Base-by-base conservation (phyloP, 495 filamentous ascomycete species). In the Penicillium atrosanguineum region DNA sequence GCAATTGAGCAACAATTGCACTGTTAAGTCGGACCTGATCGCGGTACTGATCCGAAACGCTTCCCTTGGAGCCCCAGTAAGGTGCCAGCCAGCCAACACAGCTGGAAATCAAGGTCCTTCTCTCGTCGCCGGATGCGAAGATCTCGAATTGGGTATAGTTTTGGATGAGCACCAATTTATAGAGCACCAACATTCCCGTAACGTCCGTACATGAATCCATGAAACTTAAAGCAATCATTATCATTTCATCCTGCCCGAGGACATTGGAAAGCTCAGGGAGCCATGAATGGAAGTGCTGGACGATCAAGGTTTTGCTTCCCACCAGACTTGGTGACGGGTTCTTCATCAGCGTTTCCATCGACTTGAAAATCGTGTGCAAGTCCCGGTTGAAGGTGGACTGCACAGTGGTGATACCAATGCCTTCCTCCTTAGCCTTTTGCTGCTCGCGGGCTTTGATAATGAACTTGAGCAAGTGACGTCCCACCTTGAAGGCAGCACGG, bases 281-380 rank as follows among this genome's bases (percentile, higher is more conserved):
- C 94, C 94, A 97, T 2, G 88, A 86, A 65, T 97, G 94, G 68
- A 97, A 96, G 70, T 97, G 88, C 66, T 99, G 94, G 16, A 97
- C 92, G 6, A 95, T 88, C 29, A 99, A 71, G 1, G 94, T 97
- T 66, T 97, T 95, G 52, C 88, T 96, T 25, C 94, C 94, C 29
- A 99, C 86, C 44, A 96, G 69, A 39, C 90, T 83, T 1, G 95
- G 89, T 11, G 91, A 87, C 1, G 83, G 74, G 62, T 90, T 94
- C 53, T 83, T 83, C 91, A 99, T 97, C 58, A 99, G 76, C 6
- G 78, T 79, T 61, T 97, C 90, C 3, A 98, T 80, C 2, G 87
- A 84, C 64, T 89, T 93, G 77, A 97, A 98, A 45, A 98, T 90
- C 36, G 79, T 82, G 41, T 87, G 85, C 34, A 97, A 68, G 65